Conservation (phyloP, 495 filamentous ascomycete genomes). For the Pseudotulostoma volvatum region DNA sequence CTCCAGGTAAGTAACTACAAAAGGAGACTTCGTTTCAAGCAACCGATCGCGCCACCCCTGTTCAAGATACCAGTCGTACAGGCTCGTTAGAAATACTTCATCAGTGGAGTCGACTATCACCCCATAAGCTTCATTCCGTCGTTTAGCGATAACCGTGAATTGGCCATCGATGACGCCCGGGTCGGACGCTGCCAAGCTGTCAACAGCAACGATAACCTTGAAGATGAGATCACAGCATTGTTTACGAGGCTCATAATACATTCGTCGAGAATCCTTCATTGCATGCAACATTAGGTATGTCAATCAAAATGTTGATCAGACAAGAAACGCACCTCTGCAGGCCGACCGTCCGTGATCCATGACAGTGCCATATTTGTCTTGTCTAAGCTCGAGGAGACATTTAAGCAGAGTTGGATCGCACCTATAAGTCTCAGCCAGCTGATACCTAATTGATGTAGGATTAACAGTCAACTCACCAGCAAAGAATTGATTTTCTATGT, state of each 20-base stretch:
- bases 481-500: slow-evolving; percentile 67
- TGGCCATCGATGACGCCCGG: slow-evolving; percentile 65
- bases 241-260: slow-evolving; percentile 51
- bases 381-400: slow-evolving; percentile 66
- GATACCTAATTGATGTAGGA: slow-evolving; percentile 1
- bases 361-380: slow-evolving; percentile 64
- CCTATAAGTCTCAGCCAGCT: slow-evolving; percentile 28
- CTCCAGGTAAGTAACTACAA: slow-evolving; percentile 74
- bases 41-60: slow-evolving; percentile 71
- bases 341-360: slow-evolving; percentile 53
- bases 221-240: slow-evolving; percentile 73
- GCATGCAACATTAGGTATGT: slow-evolving; percentile 28
- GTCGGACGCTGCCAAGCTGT: slow-evolving; percentile 43
- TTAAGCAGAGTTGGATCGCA: slow-evolving; percentile 75
- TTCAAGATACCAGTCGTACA: slow-evolving; percentile 92
- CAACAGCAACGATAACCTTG: slow-evolving; percentile 57
- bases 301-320: slow-evolving; percentile 9
- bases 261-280: slow-evolving; percentile 46
- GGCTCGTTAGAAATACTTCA: slow-evolving; percentile 79
- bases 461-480: slow-evolving; percentile 29
- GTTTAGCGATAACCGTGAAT: slow-evolving; percentile 52
- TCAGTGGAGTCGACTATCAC: slow-evolving; percentile 74
- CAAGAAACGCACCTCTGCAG: slow-evolving; percentile 27
- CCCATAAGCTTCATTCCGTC: slow-evolving; percentile 70
- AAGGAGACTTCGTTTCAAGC: slow-evolving; percentile 63